Evolutionary conservation across 2,329 filamentous ascomycete genomes (phyloP), one percentile per base, ranked within the genome.

Genomic region (Ceratocystis albifundus): DNA sequence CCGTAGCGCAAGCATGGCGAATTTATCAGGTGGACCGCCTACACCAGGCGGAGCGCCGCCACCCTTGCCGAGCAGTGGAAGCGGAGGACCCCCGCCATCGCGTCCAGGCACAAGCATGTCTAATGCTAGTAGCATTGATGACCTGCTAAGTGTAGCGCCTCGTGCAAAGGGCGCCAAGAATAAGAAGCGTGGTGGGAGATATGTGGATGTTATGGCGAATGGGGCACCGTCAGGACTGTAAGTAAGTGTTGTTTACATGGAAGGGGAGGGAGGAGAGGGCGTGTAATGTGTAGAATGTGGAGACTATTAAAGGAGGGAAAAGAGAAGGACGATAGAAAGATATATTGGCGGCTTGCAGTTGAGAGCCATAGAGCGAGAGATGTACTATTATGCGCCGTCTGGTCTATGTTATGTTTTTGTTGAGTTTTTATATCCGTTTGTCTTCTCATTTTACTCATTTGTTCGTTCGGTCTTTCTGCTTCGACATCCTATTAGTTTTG

Each of bases 141-240:
- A 99, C 74, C 78, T 99, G 69, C 79, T 99, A 25, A 89, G 89
- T 4, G 86, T 88, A 3, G 84, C 88, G 2, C 83, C 88, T 20
- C 83, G 89, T 69, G 92, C 88, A 71, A 78, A 80, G 4, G 81
- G 80, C 0, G 77, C 72, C 70, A 88, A 84, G 74, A 90, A 88
- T 75, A 80, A 83, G 72, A 90, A 90, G 79, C 96, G 91, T 80
- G 85, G 87, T 25, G 88, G 90, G 36, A 81, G 92, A 32, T 99
- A 99, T 79, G 87, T 99, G 36, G 94, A 99, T 81, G 90, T 99
- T 68, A 96, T 97, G 91, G 88, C 88, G 8, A 87, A 89, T 57
- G 64, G 64, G 4, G 22, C 41, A 20, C 50, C 64, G 55, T 36
- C 32, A 30, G 61, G 61, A 2, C 41, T 63, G 45, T 48, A 48